These are phyloP conservation scores for Auxenochlorella pyrenoidosa DNA, from an alignment of 139 green algal genomes.

Conservation along the genomic window DNA sequence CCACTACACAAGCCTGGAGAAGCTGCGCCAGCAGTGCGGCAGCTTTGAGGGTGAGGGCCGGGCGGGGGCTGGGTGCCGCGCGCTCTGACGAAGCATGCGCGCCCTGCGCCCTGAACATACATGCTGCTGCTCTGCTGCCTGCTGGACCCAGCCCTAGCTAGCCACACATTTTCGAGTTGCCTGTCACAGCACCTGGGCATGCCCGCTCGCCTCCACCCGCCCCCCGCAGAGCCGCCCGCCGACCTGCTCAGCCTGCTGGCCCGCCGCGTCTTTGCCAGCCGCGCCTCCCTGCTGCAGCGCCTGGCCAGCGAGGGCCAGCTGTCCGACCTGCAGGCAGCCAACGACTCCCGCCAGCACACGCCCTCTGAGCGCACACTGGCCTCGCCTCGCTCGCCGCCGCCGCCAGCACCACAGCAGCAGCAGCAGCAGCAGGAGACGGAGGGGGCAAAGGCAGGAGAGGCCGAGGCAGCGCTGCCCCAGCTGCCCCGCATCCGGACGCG, in stretches of 20 bases:
- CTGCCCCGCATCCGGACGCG: constrained; percentile 33
- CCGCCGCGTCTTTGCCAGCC: constrained; percentile 32
- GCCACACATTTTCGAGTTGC: too few species aligned
- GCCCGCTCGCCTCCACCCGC: background rate
- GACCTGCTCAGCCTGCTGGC: constrained; percentile 50
- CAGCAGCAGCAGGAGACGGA: background rate
- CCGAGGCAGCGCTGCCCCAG: background rate
- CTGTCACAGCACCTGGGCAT: background rate
- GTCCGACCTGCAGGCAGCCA: constrained; percentile 2
- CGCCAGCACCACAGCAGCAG: background rate
- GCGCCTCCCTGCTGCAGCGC: constrained; percentile 1
- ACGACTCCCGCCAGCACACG: background rate
- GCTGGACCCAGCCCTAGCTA: too few species aligned
- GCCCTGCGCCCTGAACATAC: too few species aligned
- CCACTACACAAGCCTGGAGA: constrained; percentile 14
- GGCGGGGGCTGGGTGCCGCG: background rate
- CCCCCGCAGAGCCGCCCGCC: constrained; percentile 11
- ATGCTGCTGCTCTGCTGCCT: too few species aligned
- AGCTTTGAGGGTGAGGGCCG: background rate
- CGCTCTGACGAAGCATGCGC: background rate
- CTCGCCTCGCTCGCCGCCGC: background rate
- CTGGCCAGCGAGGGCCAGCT: constrained; percentile 19
- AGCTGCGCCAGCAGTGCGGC: constrained; percentile 24
- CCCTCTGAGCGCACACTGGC: background rate
- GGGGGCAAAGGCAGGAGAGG: background rate